Evolutionary conservation across 139 green algal genomes (phyloP), one percentile per base, ranked within the genome.

Genomic region (Chlorella vulgaris): DNA sequence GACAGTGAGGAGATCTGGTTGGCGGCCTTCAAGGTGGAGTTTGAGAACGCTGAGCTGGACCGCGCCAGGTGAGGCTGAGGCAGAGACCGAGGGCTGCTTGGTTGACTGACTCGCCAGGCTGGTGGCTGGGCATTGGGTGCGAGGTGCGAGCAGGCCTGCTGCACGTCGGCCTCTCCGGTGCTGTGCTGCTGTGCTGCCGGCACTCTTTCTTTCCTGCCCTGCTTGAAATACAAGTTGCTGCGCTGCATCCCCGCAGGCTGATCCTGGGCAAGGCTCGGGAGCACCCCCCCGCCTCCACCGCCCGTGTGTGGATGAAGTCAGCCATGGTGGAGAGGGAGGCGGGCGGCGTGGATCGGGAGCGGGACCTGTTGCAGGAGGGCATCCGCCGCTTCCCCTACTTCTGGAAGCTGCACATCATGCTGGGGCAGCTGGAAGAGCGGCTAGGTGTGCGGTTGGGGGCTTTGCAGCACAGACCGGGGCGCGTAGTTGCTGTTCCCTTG

Each of bases 21-120:
- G 71, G 97, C 97, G 1, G 97, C 97, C 4, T 98, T 98, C 90
- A 99, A 99, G 89, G 90, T 99, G 51, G 97, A 99, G 87, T 98
- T 99, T 83, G 97, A 99, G 81, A 98, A 96, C 75, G 83, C 89
- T 28, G 96, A 99, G 87, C 84, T 89, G 33, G 88, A 93, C 71
- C 86, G 95, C 36, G 95, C 94, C 21, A 60, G 81, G 80, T 80
- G 58, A 60, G 66, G n/a, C n/a, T 43, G 60, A 19, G 7, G 40
- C 29, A 26, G 42, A n/a, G 31, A n/a, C n/a, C n/a, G n/a, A n/a
- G n/a, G n/a, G n/a, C n/a, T n/a, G n/a, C n/a, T n/a, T n/a, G n/a
- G n/a, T n/a, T n/a, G n/a, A n/a, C n/a, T n/a, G n/a, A n/a, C n/a
- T n/a, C n/a, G n/a, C n/a, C n/a, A n/a, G n/a, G n/a, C n/a, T n/a